Evolutionary conservation across 257 asterid species (phyloP), one percentile per base, ranked within the genome.

Genomic region (Solanum etuberosum): DNA sequence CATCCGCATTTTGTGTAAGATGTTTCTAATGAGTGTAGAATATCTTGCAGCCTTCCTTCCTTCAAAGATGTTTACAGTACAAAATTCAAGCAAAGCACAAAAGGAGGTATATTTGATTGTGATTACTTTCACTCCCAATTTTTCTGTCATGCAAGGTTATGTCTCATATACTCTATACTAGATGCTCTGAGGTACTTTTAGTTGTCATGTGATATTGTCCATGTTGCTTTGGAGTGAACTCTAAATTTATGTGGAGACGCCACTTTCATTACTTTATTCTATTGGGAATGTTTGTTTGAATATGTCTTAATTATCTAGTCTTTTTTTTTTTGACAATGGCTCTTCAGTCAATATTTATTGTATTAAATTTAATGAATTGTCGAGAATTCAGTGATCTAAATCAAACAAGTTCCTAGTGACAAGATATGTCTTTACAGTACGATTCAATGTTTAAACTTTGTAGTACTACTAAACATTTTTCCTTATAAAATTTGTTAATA

Each of bases 41-140:
- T 92, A 51, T 89, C 92, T 81, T 94, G 96, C 96, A 97, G 99
- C 98, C 99, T 68, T 90, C 90, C 43, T 93, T 93, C 89, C 97
- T 97, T 63, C 98, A 93, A 89, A 92, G 98, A 94, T 94, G 98
- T 89, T 46, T 96, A 87, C 91, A 87, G 43, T 97, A 96, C 98
- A 96, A 92, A 96, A 92, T 93, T 87, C 98, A 93, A 87, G 98
- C 95, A 82, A 94, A 93, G 89, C 93, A 93, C 93, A 94, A 91
- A 92, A 97, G 73, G 89, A 91, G 98, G 99, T 97, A 91, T 80
- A 31, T 81, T 11, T 48, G 42, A 81, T 81, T 37, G 48, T 42
- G 35, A 32, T 29, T 85, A 23, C 67, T 23, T 86, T 48, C 71
- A 32, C 73, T 51, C 21, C 48, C 42, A 12, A 7, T 46, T 51